A percentile compares a stretch with the other conserved stretches of the same genome.
These are phyloP conservation scores for Setaria viridis DNA, from an alignment of 202 grass and related monocot genomes.

Conservation along the genomic window DNA sequence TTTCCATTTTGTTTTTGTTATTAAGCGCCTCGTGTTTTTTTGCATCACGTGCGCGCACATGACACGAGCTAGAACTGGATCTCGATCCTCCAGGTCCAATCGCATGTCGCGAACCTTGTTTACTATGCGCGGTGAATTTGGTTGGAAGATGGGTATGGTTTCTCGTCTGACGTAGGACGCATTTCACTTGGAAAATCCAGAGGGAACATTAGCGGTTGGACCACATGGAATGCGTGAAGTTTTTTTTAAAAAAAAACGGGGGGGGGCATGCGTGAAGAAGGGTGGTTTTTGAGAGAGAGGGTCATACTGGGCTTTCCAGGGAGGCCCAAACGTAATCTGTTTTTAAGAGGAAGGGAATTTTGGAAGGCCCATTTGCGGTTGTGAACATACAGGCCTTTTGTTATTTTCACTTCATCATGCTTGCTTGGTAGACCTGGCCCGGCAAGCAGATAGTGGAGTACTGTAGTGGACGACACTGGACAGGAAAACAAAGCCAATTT, in stretches of 20 bases:
- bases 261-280: too few relatives aligned
- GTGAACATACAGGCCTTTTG: not conserved
- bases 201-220: too few relatives aligned
- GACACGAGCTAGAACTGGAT: conserved; percentile 24
- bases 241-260: too few relatives aligned
- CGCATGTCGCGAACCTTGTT: not conserved
- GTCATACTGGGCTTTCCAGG: not conserved
- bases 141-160: not conserved
- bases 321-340: too few relatives aligned
- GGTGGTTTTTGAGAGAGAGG: too few relatives aligned
- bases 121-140: not conserved
- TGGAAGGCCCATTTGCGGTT: not conserved
- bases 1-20: not conserved
- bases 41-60: conserved; percentile 43
- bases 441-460: not conserved
- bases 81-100: conserved; percentile 20
- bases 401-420: too few relatives aligned
- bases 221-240: too few relatives aligned
- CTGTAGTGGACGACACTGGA: too few relatives aligned
- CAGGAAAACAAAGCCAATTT: not conserved
- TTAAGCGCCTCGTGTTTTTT: not conserved
- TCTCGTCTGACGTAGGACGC: not conserved
- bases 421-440: not conserved
- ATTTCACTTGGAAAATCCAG: too few relatives aligned
- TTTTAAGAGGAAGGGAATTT: not conserved